phyloP scores from a whole-genome alignment of 176 grass and related monocot genomes.

The Oryza meyeriana region DNA sequence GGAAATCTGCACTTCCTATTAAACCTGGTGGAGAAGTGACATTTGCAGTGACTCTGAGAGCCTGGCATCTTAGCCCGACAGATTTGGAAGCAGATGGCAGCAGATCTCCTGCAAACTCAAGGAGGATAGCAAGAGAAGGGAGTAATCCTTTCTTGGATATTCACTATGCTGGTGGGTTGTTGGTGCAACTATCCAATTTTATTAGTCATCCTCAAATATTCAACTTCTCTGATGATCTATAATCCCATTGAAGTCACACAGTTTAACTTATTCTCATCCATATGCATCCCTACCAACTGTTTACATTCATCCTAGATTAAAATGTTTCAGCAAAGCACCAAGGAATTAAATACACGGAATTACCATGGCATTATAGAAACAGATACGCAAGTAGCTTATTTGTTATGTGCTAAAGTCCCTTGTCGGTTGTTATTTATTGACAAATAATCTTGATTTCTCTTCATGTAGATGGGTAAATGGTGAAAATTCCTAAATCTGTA shows the following conservation, averaged over 20 bases:
- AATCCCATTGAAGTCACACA: not conserved
- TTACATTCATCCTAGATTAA: not conserved
- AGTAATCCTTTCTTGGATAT: slow-evolving; percentile 84
- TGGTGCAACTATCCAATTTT: slow-evolving; percentile 24
- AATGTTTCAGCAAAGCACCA: not conserved
- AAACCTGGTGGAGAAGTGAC: slow-evolving; percentile 95
- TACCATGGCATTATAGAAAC: not conserved
- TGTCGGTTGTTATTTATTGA: not conserved
- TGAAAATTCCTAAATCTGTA: not conserved
- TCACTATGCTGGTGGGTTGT: slow-evolving; percentile 83
- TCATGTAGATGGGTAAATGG: not conserved
- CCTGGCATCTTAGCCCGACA: slow-evolving; percentile 77
- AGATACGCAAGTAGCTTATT: slow-evolving; percentile 8
- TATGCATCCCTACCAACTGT: not conserved
- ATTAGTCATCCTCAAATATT: slow-evolving; percentile 12
- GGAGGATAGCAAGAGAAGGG: slow-evolving; percentile 83
- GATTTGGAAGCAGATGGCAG: slow-evolving; percentile 79
- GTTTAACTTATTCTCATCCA: not conserved
- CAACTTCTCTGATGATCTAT: slow-evolving; percentile 18
- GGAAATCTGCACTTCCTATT: slow-evolving; percentile 79
- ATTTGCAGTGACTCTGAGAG: slow-evolving; percentile 85
- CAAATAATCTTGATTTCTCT: not conserved
- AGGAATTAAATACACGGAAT: not conserved
- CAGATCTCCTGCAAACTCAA: slow-evolving; percentile 58
- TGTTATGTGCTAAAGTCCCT: not conserved